Evolutionary conservation across 2,329 filamentous ascomycete species (phyloP), one percentile per base, ranked within the genome.

Genomic region (Myriosclerotinia scirpicola): DNA sequence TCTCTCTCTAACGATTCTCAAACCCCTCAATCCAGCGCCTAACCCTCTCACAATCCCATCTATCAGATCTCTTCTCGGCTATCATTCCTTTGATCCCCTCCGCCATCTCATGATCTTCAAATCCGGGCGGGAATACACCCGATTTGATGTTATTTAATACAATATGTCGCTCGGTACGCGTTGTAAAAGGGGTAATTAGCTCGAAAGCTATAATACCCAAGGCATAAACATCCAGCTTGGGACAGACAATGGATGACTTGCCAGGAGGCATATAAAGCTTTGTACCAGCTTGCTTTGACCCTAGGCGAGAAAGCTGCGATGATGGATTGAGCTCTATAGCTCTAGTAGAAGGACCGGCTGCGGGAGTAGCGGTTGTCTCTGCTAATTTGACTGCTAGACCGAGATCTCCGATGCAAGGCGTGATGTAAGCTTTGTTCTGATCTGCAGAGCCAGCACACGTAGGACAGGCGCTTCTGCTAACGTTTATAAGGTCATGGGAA

Each of bases 371-470:
- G 5, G 52, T 67, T 59, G 20, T 64, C 15, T 78, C 68, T 22
- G 67, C 77, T 73, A 58, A 78, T 68, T 69, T 82, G 12, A 85
- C 84, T 5, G 87, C 86, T 5, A 90, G 81, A 2, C 88, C 88
- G 72, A 90, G 90, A 72, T 90, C 88, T 2, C 87, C 88, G 64
- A 90, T 89, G 5, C 86, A 82, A 14, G 88, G 85, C 50, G 82
- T 83, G 42, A 86, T 77, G 67, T 82, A 83, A 17, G 80, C 71
- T 73, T 69, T 50, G 26, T 67, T 65, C 8, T 61, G 36, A n/a
- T 65, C 54, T 30, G 69, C 70, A 7, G 67, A 61, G 38, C 73
- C 73, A 11, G 73, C 70, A 67, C 85, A 89, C 1, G 78, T 71
- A 12, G 72, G 36, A 40, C 73, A 75, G 12, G 68, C 67, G 15